Base-by-base conservation (phyloP, 768 basidiomycete genomes). In the Trametes punicea region DNA sequence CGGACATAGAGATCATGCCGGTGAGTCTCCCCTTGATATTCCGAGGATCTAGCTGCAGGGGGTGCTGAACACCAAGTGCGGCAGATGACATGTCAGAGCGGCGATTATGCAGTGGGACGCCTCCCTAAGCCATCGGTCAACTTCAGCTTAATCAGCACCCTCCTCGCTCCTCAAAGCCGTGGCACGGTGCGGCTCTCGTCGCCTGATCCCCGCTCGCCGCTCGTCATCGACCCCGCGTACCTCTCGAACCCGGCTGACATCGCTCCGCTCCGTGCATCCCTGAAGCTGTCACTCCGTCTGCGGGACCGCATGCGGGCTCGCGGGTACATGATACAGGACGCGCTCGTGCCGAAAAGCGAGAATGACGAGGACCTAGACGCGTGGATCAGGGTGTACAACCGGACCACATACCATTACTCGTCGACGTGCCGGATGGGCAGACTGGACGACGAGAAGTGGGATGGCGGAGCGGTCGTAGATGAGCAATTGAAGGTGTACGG, bases 401-500 rank as follows among this genome's bases (percentile, higher is more conserved):
- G 65, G 42, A 67, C 71, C 11, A 69, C 69, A 42, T 73, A 66
- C 57, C 73, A 76, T 52, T 75, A 73, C 40, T 55, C 70, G 6
- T 71, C 67, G 27, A 71, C 73, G 39, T 75, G 74, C 64, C 57
- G 74, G 16, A 74, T 75, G 72, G 72, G 56, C 8, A 18, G 27
- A 27, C 7, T 21, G 16, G 57, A 55, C 13, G 52, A 49, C 36
- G 46, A 15, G 15, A 9, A 15, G 47, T 49, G 57, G 57, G 47
- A 54, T 4, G 48, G 57, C 9, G 57, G 52, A 15, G 57, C 57
- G 47, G 78, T 79, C 6, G 77, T 81, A 46, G 75, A 77, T 62
- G 70, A 70, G 34, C 65, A 70, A 46, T 61, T 77, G 27, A 57
- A 67, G 18, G 78, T 81, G 4, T 73, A 81, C 63, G 79, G 78